A percentile compares a stretch with the other conserved stretches of the same genome.
Conservation (phyloP, 306 rosid genomes). For the Erythrophleum fordii region DNA sequence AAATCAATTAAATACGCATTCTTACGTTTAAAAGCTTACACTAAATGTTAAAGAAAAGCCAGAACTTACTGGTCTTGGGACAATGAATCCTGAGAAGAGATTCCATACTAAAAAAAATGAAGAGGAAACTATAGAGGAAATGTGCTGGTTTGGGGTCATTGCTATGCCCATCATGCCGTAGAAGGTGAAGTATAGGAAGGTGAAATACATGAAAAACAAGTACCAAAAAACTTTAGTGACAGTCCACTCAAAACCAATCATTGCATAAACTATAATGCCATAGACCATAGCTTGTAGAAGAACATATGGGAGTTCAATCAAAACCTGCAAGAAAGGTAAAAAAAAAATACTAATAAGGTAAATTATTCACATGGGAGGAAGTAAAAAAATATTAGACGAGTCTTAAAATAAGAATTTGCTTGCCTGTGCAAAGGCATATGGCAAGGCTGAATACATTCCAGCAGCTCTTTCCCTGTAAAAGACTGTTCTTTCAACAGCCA, state of each 20-base stretch:
- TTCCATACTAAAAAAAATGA: slow-evolving; percentile 60
- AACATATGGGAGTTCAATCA: slow-evolving; percentile 63
- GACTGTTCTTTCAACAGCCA: slow-evolving; percentile 56
- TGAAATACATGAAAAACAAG: slow-evolving; percentile 60
- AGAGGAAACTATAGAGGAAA: slow-evolving; percentile 52
- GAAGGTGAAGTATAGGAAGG: slow-evolving; percentile 62
- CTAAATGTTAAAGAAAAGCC: background rate
- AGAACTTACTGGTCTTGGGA: slow-evolving; percentile 61
- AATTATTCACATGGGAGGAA: background rate
- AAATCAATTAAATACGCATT: background rate
- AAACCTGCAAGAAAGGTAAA: slow-evolving; percentile 47
- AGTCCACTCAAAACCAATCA: slow-evolving; percentile 65
- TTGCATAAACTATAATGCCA: slow-evolving; percentile 56
- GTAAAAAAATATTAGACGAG: background rate
- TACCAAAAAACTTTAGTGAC: slow-evolving; percentile 54
- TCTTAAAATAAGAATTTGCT: background rate
- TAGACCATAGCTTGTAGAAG: slow-evolving; percentile 55
- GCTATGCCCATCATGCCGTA: slow-evolving; percentile 70
- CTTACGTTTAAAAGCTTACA: background rate
- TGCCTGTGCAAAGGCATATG: slow-evolving; percentile 71
- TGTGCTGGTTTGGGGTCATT: slow-evolving; percentile 60
- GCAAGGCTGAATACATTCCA: slow-evolving; percentile 68
- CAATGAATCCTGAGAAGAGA: slow-evolving; percentile 67
- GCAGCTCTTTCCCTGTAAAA: slow-evolving; percentile 71
- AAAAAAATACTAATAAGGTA: background rate